Evolutionary conservation across 345 rosid genomes (phyloP).

Genomic region (Rhodamnia argentea): DNA sequence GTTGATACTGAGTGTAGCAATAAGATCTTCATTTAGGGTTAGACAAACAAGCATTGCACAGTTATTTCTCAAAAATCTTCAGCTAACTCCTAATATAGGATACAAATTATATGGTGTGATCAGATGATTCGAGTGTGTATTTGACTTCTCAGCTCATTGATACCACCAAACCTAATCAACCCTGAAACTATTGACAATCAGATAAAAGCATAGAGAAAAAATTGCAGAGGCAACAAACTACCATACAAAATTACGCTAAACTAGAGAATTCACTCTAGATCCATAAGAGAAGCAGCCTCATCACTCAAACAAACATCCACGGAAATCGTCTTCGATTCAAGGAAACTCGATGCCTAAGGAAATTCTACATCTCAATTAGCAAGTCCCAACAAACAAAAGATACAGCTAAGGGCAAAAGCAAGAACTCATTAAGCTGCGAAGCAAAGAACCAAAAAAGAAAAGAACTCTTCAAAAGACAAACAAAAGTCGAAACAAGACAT

Average conservation of each 20-base stretch:
- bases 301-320: not conserved
- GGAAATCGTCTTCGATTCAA: not conserved
- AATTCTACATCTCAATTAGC: not conserved
- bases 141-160: not conserved
- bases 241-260: not conserved
- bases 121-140: not conserved
- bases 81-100: not conserved
- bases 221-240: not conserved
- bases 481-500: not conserved
- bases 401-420: not conserved
- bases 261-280: not conserved
- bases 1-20: not conserved
- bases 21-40: not conserved
- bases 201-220: not conserved
- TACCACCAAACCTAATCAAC: not conserved
- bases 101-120: not conserved
- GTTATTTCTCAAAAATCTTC: not conserved
- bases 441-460: not conserved
- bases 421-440: not conserved
- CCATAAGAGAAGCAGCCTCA: not conserved
- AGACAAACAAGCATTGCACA: not conserved
- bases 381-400: not conserved
- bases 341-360: not conserved
- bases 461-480: not conserved
- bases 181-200: not conserved